Conservation (phyloP, 2,329 filamentous ascomycete species). For the Sclerotiophoma versabilis region DNA sequence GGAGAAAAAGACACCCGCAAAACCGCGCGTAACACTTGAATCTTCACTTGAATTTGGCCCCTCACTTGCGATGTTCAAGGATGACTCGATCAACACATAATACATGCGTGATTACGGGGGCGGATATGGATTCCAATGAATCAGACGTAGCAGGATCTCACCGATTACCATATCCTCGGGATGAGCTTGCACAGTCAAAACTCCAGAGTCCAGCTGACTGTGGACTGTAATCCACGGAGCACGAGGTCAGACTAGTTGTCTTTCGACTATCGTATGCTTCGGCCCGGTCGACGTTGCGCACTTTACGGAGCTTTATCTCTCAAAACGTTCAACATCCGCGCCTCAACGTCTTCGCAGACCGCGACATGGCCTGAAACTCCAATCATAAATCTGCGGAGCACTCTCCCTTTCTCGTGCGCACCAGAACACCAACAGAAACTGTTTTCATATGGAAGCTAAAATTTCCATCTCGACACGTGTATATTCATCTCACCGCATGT, state of each 20-base stretch:
- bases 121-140: background rate
- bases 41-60: no score
- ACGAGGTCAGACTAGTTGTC: background rate
- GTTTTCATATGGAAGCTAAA: no score
- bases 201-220: slow-evolving; percentile 2
- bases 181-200: background rate
- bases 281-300: background rate
- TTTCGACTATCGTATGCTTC: background rate
- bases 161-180: slow-evolving; percentile 4
- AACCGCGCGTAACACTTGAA: no score
- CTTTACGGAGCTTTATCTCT: background rate
- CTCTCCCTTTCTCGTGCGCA: background rate
- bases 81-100: background rate
- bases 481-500: slow-evolving; percentile 32
- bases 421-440: no score
- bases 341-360: background rate
- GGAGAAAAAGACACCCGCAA: no score
- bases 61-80: background rate
- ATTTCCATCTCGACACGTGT: slow-evolving; percentile 30
- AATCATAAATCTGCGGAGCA: background rate
- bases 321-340: background rate
- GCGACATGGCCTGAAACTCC: background rate
- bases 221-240: background rate
- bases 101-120: background rate
- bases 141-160: background rate